Evolutionary conservation across 306 rosid genomes (phyloP).

Genomic region (Gleditsia sinensis): DNA sequence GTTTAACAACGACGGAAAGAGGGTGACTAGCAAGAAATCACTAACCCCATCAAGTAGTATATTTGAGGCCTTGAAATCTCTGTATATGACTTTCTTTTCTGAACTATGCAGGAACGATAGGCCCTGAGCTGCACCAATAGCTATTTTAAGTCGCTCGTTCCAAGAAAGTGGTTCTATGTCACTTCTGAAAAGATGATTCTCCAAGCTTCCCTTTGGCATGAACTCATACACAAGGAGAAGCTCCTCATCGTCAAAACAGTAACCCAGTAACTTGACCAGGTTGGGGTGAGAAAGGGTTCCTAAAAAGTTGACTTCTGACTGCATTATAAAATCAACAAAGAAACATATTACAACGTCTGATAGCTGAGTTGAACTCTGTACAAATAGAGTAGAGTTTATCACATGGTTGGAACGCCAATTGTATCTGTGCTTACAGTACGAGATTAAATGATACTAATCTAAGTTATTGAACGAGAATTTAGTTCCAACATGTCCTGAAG

Average conservation of each 20-base stretch:
- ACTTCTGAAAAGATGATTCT: conserved; percentile 92
- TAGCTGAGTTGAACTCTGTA: too few species aligned
- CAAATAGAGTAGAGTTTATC: too few species aligned
- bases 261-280: conserved; percentile 81
- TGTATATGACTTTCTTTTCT: conserved; percentile 69
- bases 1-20: too few species aligned
- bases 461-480: too few species aligned
- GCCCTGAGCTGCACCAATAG: conserved; percentile 87
- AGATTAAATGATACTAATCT: too few species aligned
- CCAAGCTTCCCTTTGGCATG: conserved; percentile 86
- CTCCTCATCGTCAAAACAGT: conserved; percentile 75
- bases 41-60: conserved; percentile 84
- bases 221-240: conserved; percentile 95
- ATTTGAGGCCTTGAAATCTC: conserved; percentile 94
- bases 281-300: conserved; percentile 90
- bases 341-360: too few species aligned
- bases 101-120: conserved; percentile 80
- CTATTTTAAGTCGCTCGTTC: conserved; percentile 72
- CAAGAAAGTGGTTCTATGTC: conserved; percentile 70
- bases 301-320: conserved; percentile 84
- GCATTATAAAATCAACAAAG: too few species aligned
- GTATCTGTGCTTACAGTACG: too few species aligned
- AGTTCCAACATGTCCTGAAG: too few species aligned
- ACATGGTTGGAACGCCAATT: too few species aligned
- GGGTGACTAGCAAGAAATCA: too few species aligned